These are phyloP conservation scores for Aspergillus flavus DNA, from an alignment of 2,329 filamentous ascomycete species.

Conservation along the genomic window DNA sequence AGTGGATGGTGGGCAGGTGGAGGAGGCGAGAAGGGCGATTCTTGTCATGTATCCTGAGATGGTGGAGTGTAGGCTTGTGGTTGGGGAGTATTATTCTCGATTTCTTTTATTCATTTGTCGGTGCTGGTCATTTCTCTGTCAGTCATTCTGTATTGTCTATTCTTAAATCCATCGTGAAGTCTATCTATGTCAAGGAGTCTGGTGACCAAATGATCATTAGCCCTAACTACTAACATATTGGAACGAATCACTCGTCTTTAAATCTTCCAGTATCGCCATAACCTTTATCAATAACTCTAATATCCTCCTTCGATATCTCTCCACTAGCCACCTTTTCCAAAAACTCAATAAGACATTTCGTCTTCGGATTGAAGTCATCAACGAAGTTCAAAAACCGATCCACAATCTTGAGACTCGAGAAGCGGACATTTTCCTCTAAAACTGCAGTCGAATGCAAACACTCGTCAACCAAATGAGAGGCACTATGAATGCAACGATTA, in stretches of 20 bases:
- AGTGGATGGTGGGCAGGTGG: not conserved
- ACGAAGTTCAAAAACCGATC: no score
- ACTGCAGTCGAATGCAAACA: no score
- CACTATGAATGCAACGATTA: no score
- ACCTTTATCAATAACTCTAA: fast-evolving
- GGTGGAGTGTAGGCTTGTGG: not conserved
- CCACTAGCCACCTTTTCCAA: no score
- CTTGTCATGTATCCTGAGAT: not conserved
- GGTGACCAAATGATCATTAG: not conserved
- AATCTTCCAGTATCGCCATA: not conserved
- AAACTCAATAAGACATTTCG: no score
- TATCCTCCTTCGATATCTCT: no score
- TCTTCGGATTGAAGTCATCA: no score
- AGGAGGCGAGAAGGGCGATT: not conserved
- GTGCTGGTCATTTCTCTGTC: no score
- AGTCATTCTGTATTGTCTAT: not conserved
- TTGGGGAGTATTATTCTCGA: not conserved
- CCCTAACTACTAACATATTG: not conserved
- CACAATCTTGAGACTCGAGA: no score
- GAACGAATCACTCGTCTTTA: not conserved
- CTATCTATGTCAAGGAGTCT: not conserved
- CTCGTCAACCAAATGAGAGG: no score
- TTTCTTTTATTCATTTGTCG: not conserved
- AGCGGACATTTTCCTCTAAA: no score
- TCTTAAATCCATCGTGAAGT: not conserved